phyloP scores from a whole-genome alignment of 805 yeast genomes.

The Candida coquimbonensis region DNA sequence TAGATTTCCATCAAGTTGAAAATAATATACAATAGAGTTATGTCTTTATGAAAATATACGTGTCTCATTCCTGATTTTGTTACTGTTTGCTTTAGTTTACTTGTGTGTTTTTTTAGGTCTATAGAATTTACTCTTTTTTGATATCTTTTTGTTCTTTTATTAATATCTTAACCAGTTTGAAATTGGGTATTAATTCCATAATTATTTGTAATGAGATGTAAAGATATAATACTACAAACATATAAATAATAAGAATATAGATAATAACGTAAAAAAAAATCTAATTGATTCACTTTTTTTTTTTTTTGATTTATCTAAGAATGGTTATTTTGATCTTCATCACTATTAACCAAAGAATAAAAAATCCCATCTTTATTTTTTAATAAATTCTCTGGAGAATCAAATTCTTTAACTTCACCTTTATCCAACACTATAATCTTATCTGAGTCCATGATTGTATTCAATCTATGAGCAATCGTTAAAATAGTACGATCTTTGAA shows the following conservation, averaged over 20 bases:
- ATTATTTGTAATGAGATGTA: too few species aligned
- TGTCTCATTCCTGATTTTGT: not conserved
- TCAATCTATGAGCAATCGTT: conserved; percentile 80
- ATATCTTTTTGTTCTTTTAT: too few species aligned
- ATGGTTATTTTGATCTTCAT: conserved; percentile 7
- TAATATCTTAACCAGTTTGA: too few species aligned
- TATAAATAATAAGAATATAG: too few species aligned
- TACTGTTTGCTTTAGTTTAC: not conserved
- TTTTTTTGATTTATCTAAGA: too few species aligned
- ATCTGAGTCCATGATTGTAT: conserved; percentile 79
- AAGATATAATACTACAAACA: too few species aligned
- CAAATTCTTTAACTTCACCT: conserved; percentile 73
- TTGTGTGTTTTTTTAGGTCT: not conserved
- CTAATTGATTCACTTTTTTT: too few species aligned
- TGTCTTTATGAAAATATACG: not conserved
- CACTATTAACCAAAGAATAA: conserved; percentile 68
- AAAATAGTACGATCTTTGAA: conserved; percentile 72
- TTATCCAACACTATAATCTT: conserved; percentile 67
- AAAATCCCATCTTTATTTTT: conserved; percentile 63
- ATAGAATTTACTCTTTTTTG: too few species aligned
- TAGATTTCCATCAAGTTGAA: conserved; percentile 85
- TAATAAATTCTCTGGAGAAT: conserved; percentile 60
- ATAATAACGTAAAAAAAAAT: too few species aligned
- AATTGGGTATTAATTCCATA: too few species aligned
- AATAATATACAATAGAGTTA: conserved; percentile 1